Evolutionary conservation across 2,329 filamentous ascomycete genomes (phyloP), one percentile per base, ranked within the genome.

Genomic region (Hirsutella minnesotensis): DNA sequence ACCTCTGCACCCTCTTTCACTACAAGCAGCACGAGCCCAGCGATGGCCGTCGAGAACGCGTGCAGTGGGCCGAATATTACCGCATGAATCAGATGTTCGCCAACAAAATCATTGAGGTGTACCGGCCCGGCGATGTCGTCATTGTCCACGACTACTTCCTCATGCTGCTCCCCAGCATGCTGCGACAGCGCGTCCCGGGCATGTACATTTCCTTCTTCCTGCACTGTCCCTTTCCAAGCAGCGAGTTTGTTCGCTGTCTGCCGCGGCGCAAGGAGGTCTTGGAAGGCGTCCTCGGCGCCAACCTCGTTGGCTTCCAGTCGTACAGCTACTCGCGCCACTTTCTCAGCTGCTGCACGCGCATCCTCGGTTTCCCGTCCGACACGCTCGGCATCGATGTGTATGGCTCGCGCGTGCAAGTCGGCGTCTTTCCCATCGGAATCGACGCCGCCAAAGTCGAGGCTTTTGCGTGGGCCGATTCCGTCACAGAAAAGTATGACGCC

Each of bases 301-400:
- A 95, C 62, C 81, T 96, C 68, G 79, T 96, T 48, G 89, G 88
- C 1, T 95, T 96, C 67, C 90, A 96, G 63, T 92, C 88, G 8
- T 92, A 88, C 67, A 92, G 88, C 61, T 96, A 95, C 62, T 90
- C 89, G 13, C 80, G 89, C 20, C 90, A 96, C 62, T 96, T 96
- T 60, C 79, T 87, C 31, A 95, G 87, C 50, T 95, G 89, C 65
- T 95, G 89, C 64, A 94, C 87, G 2, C 79, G 89, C 21, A 83
- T 95, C 39, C 72, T 95, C 8, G 85, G 86, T n/a, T 94, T 94
- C 56, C 83, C 87, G 38, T 94, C 87, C 0, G 88, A 89, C 46
- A 79, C 79, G 2, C 79, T 82, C 4, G 87, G 89, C 5, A 86
- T 95, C 5, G 86, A 95, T 58, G 86, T 86, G 3, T 94, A 90